phyloP scores from a whole-genome alignment of 352 stramenopile species.

The Halophytophthora batemanensis region DNA sequence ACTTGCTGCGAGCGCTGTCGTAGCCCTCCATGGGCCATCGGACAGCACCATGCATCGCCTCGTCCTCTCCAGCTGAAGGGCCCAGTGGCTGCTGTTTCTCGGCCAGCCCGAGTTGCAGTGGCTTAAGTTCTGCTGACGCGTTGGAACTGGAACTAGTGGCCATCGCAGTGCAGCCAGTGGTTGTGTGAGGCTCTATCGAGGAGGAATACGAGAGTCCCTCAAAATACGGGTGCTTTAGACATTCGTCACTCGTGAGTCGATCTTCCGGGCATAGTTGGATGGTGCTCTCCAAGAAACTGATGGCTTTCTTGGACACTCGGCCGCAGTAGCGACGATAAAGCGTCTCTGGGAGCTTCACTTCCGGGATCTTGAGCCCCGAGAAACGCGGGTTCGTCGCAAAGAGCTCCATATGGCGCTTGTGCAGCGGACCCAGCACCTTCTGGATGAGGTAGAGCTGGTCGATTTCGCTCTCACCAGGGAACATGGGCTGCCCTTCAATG shows the following conservation, averaged over 20 bases:
- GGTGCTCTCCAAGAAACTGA: constrained; percentile 78
- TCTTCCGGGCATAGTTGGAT: constrained; percentile 78
- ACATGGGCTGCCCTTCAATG: constrained; percentile 95
- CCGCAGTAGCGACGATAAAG: constrained; percentile 89
- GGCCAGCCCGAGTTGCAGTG: constrained; percentile 21
- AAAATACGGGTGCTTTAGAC: constrained; percentile 87
- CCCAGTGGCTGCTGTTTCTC: constrained; percentile 25
- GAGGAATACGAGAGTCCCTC: constrained; percentile 48
- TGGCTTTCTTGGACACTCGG: constrained; percentile 78
- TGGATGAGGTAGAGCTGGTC: constrained; percentile 99
- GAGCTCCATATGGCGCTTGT: constrained; percentile 89
- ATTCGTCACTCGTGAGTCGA: constrained; percentile 70
- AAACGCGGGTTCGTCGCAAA: constrained; percentile 92
- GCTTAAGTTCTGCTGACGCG: constrained; percentile 25
- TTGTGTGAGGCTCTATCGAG: constrained; percentile 8
- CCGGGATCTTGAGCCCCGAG: constrained; percentile 89
- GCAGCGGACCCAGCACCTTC: constrained; percentile 96
- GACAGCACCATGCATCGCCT: constrained; percentile 11
- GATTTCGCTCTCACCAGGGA: constrained; percentile 98
- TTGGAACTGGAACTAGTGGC: background rate
- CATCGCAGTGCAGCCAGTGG: constrained; percentile 2
- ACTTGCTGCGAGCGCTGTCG: constrained; percentile 39
- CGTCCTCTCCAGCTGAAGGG: constrained; percentile 13
- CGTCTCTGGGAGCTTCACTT: constrained; percentile 91
- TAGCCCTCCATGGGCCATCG: constrained; percentile 18